phyloP scores from a whole-genome alignment of 2,329 filamentous ascomycete species.

The Coniochaeta sp. region DNA sequence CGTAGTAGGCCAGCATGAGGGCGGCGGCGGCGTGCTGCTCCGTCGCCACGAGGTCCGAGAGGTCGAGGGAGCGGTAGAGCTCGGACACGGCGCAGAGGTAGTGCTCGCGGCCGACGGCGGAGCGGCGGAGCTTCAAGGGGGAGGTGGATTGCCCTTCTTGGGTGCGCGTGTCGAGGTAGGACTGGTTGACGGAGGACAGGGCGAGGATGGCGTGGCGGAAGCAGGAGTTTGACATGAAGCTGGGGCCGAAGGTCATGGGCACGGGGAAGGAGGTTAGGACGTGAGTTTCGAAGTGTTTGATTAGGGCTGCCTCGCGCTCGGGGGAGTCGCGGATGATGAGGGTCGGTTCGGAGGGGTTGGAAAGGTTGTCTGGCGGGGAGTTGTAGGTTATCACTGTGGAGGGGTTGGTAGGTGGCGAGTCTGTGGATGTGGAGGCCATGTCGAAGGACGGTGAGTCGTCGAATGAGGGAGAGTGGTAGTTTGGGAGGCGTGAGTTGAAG shows the following conservation, averaged over 20 bases:
- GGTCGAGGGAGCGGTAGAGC: not conserved
- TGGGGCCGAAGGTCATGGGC: not conserved
- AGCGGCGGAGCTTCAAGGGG: not conserved
- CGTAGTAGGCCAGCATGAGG: slow-evolving; percentile 3
- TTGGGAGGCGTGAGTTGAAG: not conserved
- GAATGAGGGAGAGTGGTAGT: not conserved
- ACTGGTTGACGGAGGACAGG: not conserved
- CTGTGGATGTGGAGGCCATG: not conserved
- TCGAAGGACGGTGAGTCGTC: not conserved
- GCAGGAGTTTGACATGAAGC: not conserved
- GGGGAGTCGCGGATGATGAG: not conserved
- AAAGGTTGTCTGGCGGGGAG: not conserved
- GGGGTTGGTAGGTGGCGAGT: not conserved
- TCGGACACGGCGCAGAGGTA: not conserved
- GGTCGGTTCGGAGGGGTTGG: not conserved
- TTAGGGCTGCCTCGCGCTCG: not conserved
- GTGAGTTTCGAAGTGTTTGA: not conserved
- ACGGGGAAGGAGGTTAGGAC: not conserved
- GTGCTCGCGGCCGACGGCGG: not conserved
- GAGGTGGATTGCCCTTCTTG: not conserved
- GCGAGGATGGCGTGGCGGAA: slow-evolving; percentile 3
- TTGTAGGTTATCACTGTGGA: not conserved
- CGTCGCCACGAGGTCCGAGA: not conserved
- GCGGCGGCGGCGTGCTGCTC: slow-evolving; percentile 1
- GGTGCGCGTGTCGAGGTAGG: not conserved